A percentile compares a stretch with the other conserved stretches of the same genome.
Conservation (phyloP, 352 stramenopile genomes). For the Phytophthora palmivora region DNA sequence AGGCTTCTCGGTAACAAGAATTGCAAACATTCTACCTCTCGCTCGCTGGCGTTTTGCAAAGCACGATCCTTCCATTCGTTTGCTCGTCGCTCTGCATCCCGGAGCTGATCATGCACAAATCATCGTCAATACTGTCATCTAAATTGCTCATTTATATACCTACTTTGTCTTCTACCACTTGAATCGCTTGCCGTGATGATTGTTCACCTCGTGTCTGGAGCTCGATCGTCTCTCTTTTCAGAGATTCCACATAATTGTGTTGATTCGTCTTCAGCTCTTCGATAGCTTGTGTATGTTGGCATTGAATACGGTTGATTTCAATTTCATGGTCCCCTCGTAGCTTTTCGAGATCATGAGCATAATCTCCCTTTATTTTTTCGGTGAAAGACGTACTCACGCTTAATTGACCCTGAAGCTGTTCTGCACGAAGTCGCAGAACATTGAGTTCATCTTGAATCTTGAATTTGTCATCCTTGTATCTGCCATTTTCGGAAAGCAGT, state of each 20-base stretch:
- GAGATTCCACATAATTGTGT: conserved; percentile 48
- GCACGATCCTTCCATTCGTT: conserved; percentile 50
- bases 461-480: conserved; percentile 45
- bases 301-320: conserved; percentile 53
- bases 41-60: conserved; percentile 42
- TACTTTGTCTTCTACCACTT: conserved; percentile 45
- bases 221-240: conserved; percentile 55
- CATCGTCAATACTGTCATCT: background rate
- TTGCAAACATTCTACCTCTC: conserved; percentile 37
- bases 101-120: conserved; percentile 27
- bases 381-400: conserved; percentile 32
- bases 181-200: conserved; percentile 33
- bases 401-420: conserved; percentile 49
- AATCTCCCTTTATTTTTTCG: conserved; percentile 57
- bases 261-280: conserved; percentile 55
- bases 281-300: conserved; percentile 46
- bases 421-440: conserved; percentile 40
- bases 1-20: background rate
- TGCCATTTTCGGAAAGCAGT: conserved; percentile 48
- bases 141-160: background rate
- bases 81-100: conserved; percentile 44
- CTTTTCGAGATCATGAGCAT: conserved; percentile 55
- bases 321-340: conserved; percentile 44
- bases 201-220: conserved; percentile 26
- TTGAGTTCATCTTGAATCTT: conserved; percentile 43